Evolutionary conservation across 2,329 filamentous ascomycete species (phyloP).

Genomic region (Fusarium protoensiforme): DNA sequence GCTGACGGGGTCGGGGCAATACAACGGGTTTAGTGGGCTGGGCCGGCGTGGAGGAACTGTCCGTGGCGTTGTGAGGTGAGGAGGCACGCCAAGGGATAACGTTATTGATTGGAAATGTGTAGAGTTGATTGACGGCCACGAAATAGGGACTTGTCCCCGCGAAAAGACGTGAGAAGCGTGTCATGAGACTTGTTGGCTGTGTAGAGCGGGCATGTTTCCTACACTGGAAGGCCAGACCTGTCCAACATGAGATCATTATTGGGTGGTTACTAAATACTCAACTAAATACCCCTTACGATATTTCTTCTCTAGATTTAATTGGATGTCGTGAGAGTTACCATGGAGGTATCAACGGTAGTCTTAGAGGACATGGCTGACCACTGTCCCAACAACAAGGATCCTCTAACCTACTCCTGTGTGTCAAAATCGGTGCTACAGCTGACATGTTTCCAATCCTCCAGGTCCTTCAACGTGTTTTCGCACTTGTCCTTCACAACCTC

Average conservation of each 20-base stretch:
- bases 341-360: too few species aligned
- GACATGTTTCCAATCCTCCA: constrained; percentile 41
- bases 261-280: not conserved
- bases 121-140: not conserved
- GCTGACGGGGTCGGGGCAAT: not conserved
- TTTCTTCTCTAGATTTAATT: not conserved
- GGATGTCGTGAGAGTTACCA: not conserved
- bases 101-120: not conserved
- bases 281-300: too few species aligned
- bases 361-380: not conserved
- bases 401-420: not conserved
- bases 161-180: not conserved
- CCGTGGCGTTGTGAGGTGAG: not conserved
- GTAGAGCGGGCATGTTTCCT: not conserved
- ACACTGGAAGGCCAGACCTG: not conserved
- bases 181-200: not conserved
- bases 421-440: constrained; percentile 35
- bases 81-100: not conserved
- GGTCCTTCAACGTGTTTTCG: constrained; percentile 31
- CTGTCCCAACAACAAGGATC: not conserved
- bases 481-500: constrained; percentile 36
- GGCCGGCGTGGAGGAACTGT: not conserved
- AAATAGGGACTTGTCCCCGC: not conserved
- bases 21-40: not conserved
- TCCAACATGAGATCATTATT: not conserved